These are phyloP conservation scores for Leccinum rimulosum DNA, from an alignment of 768 basidiomycete species.

Conservation along the genomic window DNA sequence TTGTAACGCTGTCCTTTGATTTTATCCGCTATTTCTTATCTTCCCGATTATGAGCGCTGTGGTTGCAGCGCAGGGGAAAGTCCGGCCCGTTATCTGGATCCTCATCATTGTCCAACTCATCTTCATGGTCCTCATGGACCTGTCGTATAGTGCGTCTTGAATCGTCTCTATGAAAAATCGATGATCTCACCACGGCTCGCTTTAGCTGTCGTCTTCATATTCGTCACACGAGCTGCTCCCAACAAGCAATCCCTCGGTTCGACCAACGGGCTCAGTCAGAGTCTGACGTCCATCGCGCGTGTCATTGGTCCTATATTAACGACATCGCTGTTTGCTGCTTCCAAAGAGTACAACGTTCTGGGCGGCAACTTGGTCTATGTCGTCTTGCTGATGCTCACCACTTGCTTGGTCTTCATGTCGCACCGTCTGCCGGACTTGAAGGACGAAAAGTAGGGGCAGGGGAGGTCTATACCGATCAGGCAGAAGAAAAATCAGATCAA, in stretches of 20 bases:
- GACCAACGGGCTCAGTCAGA: constrained; percentile 56
- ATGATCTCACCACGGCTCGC: constrained; percentile 1
- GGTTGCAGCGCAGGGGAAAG: constrained; percentile 31
- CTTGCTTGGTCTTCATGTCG: constrained; percentile 22
- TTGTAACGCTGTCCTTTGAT: constrained; percentile 35
- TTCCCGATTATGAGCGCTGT: constrained; percentile 47
- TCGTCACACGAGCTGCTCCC: constrained; percentile 51
- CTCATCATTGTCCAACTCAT: constrained; percentile 31
- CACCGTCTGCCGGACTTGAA: constrained; percentile 21
- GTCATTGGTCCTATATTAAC: constrained; percentile 48
- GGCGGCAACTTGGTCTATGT: constrained; percentile 52
- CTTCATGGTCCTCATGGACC: constrained; percentile 36
- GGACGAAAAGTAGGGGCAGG: constrained; percentile 7
- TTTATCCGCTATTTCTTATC: constrained; percentile 37
- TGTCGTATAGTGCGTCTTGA: constrained; percentile 39
- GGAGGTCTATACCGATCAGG: not conserved
- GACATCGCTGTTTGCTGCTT: constrained; percentile 53
- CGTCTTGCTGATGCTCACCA: constrained; percentile 35
- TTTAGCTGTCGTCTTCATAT: constrained; percentile 50
- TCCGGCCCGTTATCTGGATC: constrained; percentile 37
- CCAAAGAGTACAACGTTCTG: constrained; percentile 46
- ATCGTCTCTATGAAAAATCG: not conserved
- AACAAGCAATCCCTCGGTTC: constrained; percentile 53
- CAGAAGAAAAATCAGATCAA: not conserved
- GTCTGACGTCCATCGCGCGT: constrained; percentile 42